These are phyloP conservation scores for Penicillium odoratum DNA, from an alignment of 495 filamentous ascomycete species.

Conservation along the genomic window DNA sequence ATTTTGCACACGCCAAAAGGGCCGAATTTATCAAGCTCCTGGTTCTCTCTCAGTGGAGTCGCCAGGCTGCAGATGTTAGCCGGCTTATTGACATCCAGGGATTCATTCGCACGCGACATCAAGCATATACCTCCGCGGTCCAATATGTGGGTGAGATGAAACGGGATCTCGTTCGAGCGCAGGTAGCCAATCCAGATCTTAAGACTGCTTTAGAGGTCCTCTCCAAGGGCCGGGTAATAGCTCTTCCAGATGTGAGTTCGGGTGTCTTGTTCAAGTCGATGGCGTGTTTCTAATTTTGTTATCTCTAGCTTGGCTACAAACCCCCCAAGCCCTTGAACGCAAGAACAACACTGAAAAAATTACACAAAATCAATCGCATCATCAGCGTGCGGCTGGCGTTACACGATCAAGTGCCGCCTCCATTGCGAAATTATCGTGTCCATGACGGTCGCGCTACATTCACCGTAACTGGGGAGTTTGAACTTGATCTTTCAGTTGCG, in stretches of 20 bases:
- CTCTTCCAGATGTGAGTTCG: slow-evolving; percentile 71
- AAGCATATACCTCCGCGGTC: slow-evolving; percentile 55
- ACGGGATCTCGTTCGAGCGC: slow-evolving; percentile 57
- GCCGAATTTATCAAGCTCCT: slow-evolving; percentile 86
- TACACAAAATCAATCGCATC: slow-evolving; percentile 79
- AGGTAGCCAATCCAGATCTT: slow-evolving; percentile 84
- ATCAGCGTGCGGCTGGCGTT: slow-evolving; percentile 78
- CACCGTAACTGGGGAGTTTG: slow-evolving; percentile 78
- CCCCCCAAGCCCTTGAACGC: slow-evolving; percentile 68
- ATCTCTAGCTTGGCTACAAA: slow-evolving; percentile 67
- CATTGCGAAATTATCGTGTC: slow-evolving; percentile 73
- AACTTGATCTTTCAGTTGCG: slow-evolving; percentile 85
- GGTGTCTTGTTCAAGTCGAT: not conserved
- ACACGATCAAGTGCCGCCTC: slow-evolving; percentile 68
- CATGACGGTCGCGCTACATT: slow-evolving; percentile 84
- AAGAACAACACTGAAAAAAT: slow-evolving; percentile 62
- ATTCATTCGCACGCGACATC: slow-evolving; percentile 63
- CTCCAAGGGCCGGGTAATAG: slow-evolving; percentile 67
- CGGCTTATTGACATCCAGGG: slow-evolving; percentile 80
- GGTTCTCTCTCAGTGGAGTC: slow-evolving; percentile 85
- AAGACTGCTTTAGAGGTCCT: slow-evolving; percentile 85
- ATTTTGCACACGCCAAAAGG: slow-evolving; percentile 65
- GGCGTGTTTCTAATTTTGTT: not conserved
- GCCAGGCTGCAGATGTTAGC: slow-evolving; percentile 71
- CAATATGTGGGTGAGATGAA: slow-evolving; percentile 68